Conservation (phyloP, 2,329 filamentous ascomycete genomes). For the Fragosphaeria purpurea region DNA sequence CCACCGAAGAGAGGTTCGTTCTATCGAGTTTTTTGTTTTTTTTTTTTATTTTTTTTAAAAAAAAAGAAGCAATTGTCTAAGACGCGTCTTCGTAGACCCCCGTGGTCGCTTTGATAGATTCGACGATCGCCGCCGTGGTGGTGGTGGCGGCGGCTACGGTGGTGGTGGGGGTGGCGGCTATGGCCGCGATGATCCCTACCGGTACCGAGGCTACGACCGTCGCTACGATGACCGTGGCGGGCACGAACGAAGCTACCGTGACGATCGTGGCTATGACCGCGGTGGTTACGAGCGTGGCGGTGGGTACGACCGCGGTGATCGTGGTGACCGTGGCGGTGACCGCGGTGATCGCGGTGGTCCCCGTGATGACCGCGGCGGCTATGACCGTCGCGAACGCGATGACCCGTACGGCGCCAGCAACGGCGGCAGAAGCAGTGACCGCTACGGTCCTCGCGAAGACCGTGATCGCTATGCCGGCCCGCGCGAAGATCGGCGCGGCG, state of each 20-base stretch:
- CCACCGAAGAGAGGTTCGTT: slow-evolving; percentile 89
- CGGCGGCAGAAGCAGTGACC: slow-evolving; percentile 34
- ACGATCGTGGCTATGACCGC: slow-evolving; percentile 35
- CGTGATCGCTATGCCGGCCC: slow-evolving; percentile 29
- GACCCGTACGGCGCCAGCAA: slow-evolving; percentile 21
- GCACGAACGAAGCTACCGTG: slow-evolving; percentile 40
- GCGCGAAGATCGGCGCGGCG: slow-evolving; percentile 23
- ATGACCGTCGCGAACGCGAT: slow-evolving; percentile 42
- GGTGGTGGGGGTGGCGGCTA: slow-evolving; percentile 41
- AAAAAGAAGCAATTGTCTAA: slow-evolving; percentile 30
- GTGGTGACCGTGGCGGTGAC: slow-evolving; percentile 23
- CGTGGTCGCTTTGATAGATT: slow-evolving; percentile 45
- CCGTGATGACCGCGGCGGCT: slow-evolving; percentile 20
- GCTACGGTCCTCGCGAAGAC: slow-evolving; percentile 40
- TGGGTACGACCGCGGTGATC: slow-evolving; percentile 46
- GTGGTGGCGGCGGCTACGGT: slow-evolving; percentile 42
- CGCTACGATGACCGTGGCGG: slow-evolving; percentile 17
- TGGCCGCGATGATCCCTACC: slow-evolving; percentile 28
- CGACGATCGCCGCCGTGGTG: slow-evolving; percentile 53
- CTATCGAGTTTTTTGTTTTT: background rate
- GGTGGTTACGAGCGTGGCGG: slow-evolving; percentile 27
- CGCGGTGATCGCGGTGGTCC: background rate
- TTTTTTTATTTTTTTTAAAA: slow-evolving; percentile 18
- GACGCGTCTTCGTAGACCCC: slow-evolving; percentile 22
- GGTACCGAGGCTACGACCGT: slow-evolving; percentile 28